Percentiles rank a stretch among this genome's conserved stretches.
Evolutionary conservation across 164 flowering plant species (phyloP).

Genomic region (Brasenia schreberi): DNA sequence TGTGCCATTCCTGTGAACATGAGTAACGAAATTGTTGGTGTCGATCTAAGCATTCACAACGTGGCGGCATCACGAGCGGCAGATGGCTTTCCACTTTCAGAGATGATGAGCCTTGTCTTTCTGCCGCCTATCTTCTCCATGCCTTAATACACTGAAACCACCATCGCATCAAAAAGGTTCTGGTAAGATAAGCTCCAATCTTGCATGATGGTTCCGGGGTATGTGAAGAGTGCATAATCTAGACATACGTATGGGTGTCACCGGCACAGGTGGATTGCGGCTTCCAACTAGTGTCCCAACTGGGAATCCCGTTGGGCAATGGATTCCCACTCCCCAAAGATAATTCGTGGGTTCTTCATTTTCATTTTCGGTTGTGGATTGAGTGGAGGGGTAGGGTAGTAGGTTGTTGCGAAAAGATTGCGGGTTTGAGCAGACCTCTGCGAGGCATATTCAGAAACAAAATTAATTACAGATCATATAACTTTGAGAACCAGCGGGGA

Average conservation of each 20-base stretch:
- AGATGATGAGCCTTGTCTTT: conserved; percentile 8
- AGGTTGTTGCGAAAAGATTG: no score
- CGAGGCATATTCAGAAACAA: no score
- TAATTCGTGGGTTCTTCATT: no score
- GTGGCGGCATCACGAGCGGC: conserved; percentile 4
- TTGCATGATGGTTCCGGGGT: neutral
- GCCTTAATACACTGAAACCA: conserved; percentile 18
- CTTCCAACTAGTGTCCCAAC: no score
- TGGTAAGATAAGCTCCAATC: conserved; percentile 14
- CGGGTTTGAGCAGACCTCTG: no score
- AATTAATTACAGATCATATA: no score
- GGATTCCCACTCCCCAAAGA: no score
- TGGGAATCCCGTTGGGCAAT: no score
- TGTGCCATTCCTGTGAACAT: conserved; percentile 7
- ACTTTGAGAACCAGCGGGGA: no score
- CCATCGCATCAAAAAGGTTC: conserved; percentile 23
- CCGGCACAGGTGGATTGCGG: no score
- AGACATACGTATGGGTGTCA: neutral
- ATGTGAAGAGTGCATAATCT: conserved; percentile 7
- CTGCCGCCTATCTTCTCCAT: conserved; percentile 10
- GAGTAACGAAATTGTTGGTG: conserved; percentile 3
- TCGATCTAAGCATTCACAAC: conserved; percentile 8
- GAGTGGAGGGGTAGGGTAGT: no score
- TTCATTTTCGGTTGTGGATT: no score
- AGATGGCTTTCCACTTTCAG: neutral